Evolutionary conservation across 1,284 basidiomycete species (phyloP), one percentile per base, ranked within the genome.

Genomic region (Trametes polyzona): DNA sequence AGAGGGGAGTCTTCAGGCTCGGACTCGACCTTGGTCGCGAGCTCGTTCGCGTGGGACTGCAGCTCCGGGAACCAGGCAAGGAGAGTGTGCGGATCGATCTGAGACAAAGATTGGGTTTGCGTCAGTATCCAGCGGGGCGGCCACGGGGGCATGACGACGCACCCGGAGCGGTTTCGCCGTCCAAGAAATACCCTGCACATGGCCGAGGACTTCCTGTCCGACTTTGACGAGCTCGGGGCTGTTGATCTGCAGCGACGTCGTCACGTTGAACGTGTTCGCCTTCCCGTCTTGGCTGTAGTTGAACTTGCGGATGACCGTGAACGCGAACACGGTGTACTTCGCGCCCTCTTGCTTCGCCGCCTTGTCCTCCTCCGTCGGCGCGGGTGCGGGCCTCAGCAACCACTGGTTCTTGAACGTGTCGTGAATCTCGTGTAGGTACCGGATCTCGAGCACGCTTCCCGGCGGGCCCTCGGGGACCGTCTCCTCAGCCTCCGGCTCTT

Each of bases 101-200:
- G 36, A 12, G 33, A 36, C 3, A 27, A 21, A 56, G 47, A 59
- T 59, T 49, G 32, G 29, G 51, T 57, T 62, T 54, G n/a, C n/a
- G n/a, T n/a, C 55, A 59, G 61, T 29, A 30, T 63, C 47, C 36
- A 7, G 1, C 47, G 4, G 8, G 39, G 32, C 19, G 12, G n/a
- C 2, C 27, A 21, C 11, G 12, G 14, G 16, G 19, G 24, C 16
- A 12, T 30, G 16, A 26, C 29, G 21, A 67, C 70, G 8, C 58
- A 83, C 83, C 67, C 81, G 78, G 9, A 85, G 73, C 8, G 82
- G 81, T 44, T 82, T 79, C 8, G 78, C 69, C 44, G 80, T 80
- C 83, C 83, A 85, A 8, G 83, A 84, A 29, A 84, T 73, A 21
- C 83, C 82, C 32, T 79, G 81, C 74, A 80, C 81, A 8, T 76